A percentile compares a stretch with the other conserved stretches of the same genome.
Evolutionary conservation across 257 asterid species (phyloP).

Genomic region (Solanum microdontum): DNA sequence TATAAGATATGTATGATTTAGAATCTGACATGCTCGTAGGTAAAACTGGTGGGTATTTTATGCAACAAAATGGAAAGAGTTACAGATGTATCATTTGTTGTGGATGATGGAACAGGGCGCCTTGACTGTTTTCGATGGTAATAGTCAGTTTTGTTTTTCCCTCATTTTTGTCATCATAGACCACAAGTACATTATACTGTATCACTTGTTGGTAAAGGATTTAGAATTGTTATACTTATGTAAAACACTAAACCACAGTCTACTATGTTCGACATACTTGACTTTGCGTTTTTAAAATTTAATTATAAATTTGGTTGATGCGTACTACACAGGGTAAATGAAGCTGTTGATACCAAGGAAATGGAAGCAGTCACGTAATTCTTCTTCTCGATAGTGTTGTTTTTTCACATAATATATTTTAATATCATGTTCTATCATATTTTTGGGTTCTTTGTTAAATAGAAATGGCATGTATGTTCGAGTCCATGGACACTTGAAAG

Average conservation of each 20-base stretch:
- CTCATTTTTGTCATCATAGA: not conserved
- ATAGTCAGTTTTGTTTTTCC: not conserved
- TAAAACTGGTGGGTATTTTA: conserved; percentile 64
- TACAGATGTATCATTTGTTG: conserved; percentile 57
- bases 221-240: not conserved
- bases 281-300: not conserved
- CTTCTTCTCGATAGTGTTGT: conserved; percentile 6
- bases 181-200: not conserved
- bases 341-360: conserved; percentile 53
- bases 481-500: conserved; percentile 87
- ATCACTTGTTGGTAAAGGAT: not conserved
- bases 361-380: conserved; percentile 56
- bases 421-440: not conserved
- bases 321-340: conserved; percentile 49
- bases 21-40: conserved; percentile 28
- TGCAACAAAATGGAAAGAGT: conserved; percentile 44
- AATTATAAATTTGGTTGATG: not conserved
- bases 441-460: conserved; percentile 1
- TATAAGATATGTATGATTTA: not conserved
- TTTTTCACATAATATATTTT: not conserved
- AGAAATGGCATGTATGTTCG: conserved; percentile 81
- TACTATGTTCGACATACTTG: not conserved
- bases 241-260: not conserved
- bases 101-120: conserved; percentile 94
- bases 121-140: conserved; percentile 70